Evolutionary conservation across 306 rosid species (phyloP), one percentile per base, ranked within the genome.

Genomic region (Fragaria ananassa): DNA sequence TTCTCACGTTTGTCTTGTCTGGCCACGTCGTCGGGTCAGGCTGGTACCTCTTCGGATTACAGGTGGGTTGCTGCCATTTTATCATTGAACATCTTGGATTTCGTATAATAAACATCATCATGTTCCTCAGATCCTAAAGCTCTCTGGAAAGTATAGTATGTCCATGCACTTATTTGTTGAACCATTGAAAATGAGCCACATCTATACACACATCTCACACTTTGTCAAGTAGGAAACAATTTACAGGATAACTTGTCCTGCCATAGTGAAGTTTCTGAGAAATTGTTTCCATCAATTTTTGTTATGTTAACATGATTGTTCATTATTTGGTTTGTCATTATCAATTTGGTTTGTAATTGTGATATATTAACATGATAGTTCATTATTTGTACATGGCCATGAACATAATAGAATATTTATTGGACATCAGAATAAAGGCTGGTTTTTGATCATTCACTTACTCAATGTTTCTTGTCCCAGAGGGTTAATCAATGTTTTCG

Each of bases 31-130:
- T 91, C 34, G 98, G 98, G 57, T 86, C 98, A 19, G 78, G 83
- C 76, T 93, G 97, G 97, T 93, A 91, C 75, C 97, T 91, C 47
- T 72, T 93, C 21, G 98, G 97, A 67, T 86, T 91, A 74, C 97
- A 93, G 92, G 98, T 87, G 63, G 61, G 81, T 78, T 19, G 23
- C 66, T 42, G 10, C 25, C 0, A 57, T 73, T 56, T 57, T 21
- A 73, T 39, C 44, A 8, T 60, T 23, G 18, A 41, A 70, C 61
- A 25, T 64, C 62, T 70, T 31, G 41, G 19, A 54, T 27, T 9
- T 71, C 14, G 15, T 23, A 1, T 39, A 19, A 23, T 15, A 71
- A 37, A 75, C 31, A 47, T 63, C 35, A 37, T 49, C 11, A 7
- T 34, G 69, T 17, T 47, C 34, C 29, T 79, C 37, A 15, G 1